Base-by-base conservation (phyloP, 495 filamentous ascomycete genomes). In the Penicillium roqueforti region DNA sequence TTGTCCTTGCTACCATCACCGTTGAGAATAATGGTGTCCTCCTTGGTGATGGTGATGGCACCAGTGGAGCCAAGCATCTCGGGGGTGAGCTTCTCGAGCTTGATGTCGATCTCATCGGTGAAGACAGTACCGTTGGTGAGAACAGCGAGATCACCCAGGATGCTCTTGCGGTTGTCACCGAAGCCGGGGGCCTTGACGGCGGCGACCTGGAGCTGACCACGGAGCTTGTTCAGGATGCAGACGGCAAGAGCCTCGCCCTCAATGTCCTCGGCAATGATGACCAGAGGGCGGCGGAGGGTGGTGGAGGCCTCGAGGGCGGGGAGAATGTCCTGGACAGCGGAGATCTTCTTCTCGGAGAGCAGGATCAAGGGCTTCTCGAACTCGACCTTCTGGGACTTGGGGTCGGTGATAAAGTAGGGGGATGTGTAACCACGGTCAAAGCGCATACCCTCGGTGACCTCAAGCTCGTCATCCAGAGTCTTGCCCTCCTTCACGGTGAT, bases 401-500 rank as follows among this genome's bases (percentile, higher is more conserved):
- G 76, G 68, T 98, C 93, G 76, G 93, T 98, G 81, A 97, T 97
- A 84, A 98, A 98, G 85, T 98, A 98, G 61, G 93, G 89, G 36
- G 93, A 98, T 66, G 96, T 93, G 76, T 84, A 98, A 51, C 93
- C 93, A 63, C 93, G 91, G 81, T 98, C 93, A 77, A 98, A 97
- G 68, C 91, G 88, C 93, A 98, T 98, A 74, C 93, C 93, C 83
- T 98, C 93, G 23, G 93, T 98, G 55, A 98, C 87, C 75, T 97
- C 93, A 41, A 98, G 85, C 82, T 98, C 95, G 62, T 98, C 93
- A 66, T 91, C 87, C 69, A 95, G 86, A 46, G 93, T 98, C 87
- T 97, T 97, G 62, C 93, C 93, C 80, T 98, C 93, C 85, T 97
- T 97, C 54, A 96, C 92, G 44, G 93, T 98, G 71, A 98, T 98